These are phyloP conservation scores for Suaeda aralocaspica DNA, from an alignment of 148 eudicot genomes.

Conservation along the genomic window DNA sequence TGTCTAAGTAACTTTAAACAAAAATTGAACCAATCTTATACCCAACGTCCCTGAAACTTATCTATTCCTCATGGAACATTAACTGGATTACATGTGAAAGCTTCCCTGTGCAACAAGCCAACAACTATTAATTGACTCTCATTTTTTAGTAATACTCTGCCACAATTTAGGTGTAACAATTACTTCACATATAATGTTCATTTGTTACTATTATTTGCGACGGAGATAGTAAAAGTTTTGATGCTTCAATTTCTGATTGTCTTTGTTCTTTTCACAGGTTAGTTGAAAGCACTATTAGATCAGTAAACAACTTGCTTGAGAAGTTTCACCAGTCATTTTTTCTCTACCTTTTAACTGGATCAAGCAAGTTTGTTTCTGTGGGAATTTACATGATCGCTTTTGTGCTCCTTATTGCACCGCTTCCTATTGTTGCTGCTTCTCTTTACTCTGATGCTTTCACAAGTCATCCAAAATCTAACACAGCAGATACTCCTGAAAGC, in stretches of 20 bases:
- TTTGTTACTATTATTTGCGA: no score
- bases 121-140: no score
- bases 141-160: no score
- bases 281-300: constrained; percentile 75
- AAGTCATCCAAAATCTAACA: constrained; percentile 20
- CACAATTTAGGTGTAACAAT: no score
- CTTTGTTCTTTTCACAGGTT: constrained; percentile 51
- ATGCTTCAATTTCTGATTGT: constrained; percentile 12
- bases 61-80: no score
- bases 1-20: no score
- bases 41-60: no score
- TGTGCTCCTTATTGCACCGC: constrained; percentile 83
- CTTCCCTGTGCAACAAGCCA: no score
- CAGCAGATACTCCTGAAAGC: constrained; percentile 21
- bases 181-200: no score
- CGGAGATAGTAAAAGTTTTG: not conserved
- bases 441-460: constrained; percentile 65
- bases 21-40: no score
- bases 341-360: constrained; percentile 74
- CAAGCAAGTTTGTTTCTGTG: constrained; percentile 87
- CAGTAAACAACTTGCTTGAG: constrained; percentile 93
- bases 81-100: no score
- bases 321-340: constrained; percentile 98
- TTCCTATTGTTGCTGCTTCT: constrained; percentile 85
- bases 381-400: constrained; percentile 98